Percentiles rank a stretch among this genome's conserved stretches.
phyloP scores from a whole-genome alignment of 106 monocot species.

The Dendrobium chrysotoxum region DNA sequence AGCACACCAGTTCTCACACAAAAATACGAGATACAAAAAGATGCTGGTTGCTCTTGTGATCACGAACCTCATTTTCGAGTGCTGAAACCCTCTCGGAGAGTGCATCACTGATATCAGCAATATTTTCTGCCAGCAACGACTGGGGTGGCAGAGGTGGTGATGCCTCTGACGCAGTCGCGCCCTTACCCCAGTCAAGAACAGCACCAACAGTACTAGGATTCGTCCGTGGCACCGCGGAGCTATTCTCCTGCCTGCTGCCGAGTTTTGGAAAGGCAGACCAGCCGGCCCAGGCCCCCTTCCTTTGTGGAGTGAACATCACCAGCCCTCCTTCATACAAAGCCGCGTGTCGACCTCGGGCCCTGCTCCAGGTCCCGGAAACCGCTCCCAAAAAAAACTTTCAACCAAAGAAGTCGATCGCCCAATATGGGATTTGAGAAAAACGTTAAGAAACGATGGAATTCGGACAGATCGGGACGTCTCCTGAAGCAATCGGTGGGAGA shows the following conservation, averaged over 20 bases:
- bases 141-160: background rate
- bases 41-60: background rate
- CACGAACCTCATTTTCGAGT: conserved; percentile 17
- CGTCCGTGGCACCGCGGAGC: background rate
- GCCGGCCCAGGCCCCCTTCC: conserved; percentile 12
- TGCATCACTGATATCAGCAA: conserved; percentile 31
- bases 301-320: conserved; percentile 27
- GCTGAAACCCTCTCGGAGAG: conserved; percentile 10
- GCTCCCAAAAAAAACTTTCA: background rate
- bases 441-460: background rate
- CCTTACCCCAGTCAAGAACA: conserved; percentile 13
- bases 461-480: background rate
- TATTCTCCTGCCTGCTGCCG: background rate
- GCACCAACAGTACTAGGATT: conserved; percentile 2
- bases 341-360: background rate
- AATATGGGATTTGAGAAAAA: background rate
- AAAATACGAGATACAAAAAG: background rate
- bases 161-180: background rate
- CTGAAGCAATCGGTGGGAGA: background rate
- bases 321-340: background rate
- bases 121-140: background rate
- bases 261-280: background rate
- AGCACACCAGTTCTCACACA: background rate
- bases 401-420: background rate
- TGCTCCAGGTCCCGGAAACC: background rate